A percentile compares a stretch with the other conserved stretches of the same genome.
Conservation (phyloP, 768 basidiomycete genomes). For the Baorangia bicolor region DNA sequence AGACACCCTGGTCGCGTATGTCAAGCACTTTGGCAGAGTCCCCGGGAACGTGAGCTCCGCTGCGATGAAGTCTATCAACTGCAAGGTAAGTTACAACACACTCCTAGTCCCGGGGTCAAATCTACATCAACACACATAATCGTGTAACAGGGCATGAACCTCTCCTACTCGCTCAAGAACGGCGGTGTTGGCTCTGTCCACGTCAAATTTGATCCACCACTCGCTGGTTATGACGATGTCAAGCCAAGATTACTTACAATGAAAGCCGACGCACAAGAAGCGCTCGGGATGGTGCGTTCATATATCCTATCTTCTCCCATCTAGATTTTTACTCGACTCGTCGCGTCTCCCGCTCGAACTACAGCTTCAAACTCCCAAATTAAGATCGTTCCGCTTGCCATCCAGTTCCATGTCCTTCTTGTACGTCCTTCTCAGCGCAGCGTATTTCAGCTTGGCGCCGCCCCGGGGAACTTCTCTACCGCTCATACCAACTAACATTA, state of each 20-base stretch:
- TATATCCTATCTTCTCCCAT: not conserved
- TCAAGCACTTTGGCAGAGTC: slow-evolving; percentile 72
- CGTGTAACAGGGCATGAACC: slow-evolving; percentile 58
- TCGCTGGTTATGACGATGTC: slow-evolving; percentile 75
- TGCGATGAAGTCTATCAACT: slow-evolving; percentile 67
- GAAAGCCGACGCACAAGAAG: slow-evolving; percentile 79
- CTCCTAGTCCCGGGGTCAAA: not conserved
- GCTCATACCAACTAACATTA: slow-evolving; percentile 11
- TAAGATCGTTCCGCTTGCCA: slow-evolving; percentile 55
- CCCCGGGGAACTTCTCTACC: slow-evolving; percentile 19
- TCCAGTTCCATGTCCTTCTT: slow-evolving; percentile 29
- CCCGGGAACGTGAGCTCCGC: slow-evolving; percentile 54
- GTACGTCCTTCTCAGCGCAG: slow-evolving; percentile 9
- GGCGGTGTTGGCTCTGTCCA: slow-evolving; percentile 45
- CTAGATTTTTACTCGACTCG: not conserved
- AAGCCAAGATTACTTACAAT: slow-evolving; percentile 77
- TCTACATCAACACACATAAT: not conserved
- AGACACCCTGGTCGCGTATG: slow-evolving; percentile 82
- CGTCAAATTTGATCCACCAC: slow-evolving; percentile 68
- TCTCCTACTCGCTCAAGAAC: slow-evolving; percentile 58
- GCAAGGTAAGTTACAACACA: slow-evolving; percentile 45
- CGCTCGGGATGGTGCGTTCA: slow-evolving; percentile 68
- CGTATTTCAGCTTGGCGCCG: slow-evolving; percentile 21
- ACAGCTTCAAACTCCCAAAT: slow-evolving; percentile 64
- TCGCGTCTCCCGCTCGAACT: not conserved